Evolutionary conservation across 1,284 basidiomycete genomes (phyloP), one percentile per base, ranked within the genome.

Genomic region (Cystobasidium pallidum): DNA sequence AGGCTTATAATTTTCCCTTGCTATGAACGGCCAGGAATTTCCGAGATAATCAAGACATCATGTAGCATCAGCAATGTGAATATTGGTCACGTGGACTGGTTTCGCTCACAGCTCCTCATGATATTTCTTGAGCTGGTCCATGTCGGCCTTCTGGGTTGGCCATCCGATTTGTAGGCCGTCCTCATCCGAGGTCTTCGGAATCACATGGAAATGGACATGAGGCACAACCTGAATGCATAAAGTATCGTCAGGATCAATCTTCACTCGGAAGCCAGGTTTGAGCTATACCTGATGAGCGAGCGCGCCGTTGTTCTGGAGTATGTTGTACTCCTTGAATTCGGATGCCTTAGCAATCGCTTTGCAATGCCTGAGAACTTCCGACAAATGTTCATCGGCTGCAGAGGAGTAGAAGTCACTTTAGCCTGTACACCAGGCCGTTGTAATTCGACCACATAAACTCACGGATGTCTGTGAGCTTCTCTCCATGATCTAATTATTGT

Each of bases 81-180:
- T n/a, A n/a, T n/a, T n/a, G n/a, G 43, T 45, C 4, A 45, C 36
- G 43, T 45, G 43, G n/a, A 15, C 11, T 3, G 11, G 19, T 45
- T 3, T 19, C 17, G 41, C 67, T 39, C 32, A 64, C 68, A 71
- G n/a, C 26, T 78, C 76, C 54, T 80, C 77, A 19, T 64, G 66
- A 30, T 73, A 75, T 66, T 75, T 77, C 66, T 81, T 78, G n/a
- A 83, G 78, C 52, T 80, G 78, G 54, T 80, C 79, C 79, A 80
- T 81, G 66, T 79, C 76, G 2, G 81, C 79, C 63, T 79, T 68
- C 58, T 79, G 78, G 13, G 80, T 76, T n/a, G 82, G 82, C 82
- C 82, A 83, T 36, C 80, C 81, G 51, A 83, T 75, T 17, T 78
- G 79, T n/a, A 83, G 79, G 21, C 82, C 82, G 72, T 81, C 76